Percentiles rank a stretch among this genome's conserved stretches.
These are phyloP conservation scores for Xylaria intraflava DNA, from an alignment of 495 filamentous ascomycete species.

Conservation along the genomic window DNA sequence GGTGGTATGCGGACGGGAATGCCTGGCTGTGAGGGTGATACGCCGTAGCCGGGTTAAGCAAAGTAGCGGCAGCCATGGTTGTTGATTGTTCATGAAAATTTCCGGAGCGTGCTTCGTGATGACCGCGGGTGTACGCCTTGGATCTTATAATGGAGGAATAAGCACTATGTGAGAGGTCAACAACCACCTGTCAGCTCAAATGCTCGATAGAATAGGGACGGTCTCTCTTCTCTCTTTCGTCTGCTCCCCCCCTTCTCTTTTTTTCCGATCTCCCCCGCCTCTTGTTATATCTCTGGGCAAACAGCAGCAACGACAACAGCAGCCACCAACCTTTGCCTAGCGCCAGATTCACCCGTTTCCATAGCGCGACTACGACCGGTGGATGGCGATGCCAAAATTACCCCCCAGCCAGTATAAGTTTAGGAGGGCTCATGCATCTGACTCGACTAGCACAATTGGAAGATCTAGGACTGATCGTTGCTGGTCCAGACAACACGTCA, in stretches of 20 bases:
- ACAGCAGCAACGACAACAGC: constrained; percentile 27
- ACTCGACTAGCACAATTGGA: constrained; percentile 14
- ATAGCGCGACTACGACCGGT: constrained; percentile 39
- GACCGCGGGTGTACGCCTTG: constrained; percentile 31
- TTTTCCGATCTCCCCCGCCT: neutral
- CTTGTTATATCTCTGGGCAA: constrained; percentile 8
- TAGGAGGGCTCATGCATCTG: constrained; percentile 28
- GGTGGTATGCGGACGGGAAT: constrained; percentile 33
- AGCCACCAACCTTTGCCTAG: constrained; percentile 45
- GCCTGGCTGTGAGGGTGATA: constrained; percentile 35
- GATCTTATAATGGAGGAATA: constrained; percentile 19
- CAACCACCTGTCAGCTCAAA: constrained; percentile 23
- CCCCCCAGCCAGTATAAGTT: constrained; percentile 22
- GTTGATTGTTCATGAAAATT: constrained; percentile 31
- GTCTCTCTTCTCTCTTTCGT: neutral
- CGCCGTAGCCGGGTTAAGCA: constrained; percentile 40
- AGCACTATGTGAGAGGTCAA: constrained; percentile 21
- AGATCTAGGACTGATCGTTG: constrained; percentile 8
- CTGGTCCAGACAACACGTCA: constrained; percentile 7
- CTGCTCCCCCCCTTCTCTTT: neutral
- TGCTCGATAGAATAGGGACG: neutral
- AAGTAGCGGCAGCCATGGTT: constrained; percentile 42
- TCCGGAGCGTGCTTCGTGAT: constrained; percentile 30
- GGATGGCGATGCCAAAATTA: constrained; percentile 21
- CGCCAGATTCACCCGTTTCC: constrained; percentile 45